phyloP scores from a whole-genome alignment of 1,139 yeast genomes.

The Pichia sp. region DNA sequence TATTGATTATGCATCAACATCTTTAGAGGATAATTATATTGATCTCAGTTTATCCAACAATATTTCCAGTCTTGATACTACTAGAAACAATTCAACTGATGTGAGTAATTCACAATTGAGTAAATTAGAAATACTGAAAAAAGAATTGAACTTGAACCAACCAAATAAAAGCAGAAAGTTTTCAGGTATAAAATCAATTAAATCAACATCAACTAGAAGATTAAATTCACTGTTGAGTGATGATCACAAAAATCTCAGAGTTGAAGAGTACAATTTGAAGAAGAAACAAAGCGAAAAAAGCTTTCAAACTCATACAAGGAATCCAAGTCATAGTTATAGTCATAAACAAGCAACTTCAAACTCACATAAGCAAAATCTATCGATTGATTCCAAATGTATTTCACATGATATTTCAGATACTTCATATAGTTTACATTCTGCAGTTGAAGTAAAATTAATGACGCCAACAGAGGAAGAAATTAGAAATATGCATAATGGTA shows the following conservation, averaged over 20 bases:
- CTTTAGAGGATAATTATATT: conserved; percentile 1
- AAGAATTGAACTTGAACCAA: conserved; percentile 7
- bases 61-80: conserved; percentile 6
- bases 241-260: conserved; percentile 6
- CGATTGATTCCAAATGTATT: conserved; percentile 20
- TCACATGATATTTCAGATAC: conserved; percentile 19
- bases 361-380: conserved; percentile 18
- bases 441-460: conserved; percentile 25
- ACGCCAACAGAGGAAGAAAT: conserved; percentile 22
- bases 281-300: background rate
- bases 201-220: conserved; percentile 27
- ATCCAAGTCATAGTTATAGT: background rate
- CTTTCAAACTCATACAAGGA: background rate
- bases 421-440: conserved; percentile 27
- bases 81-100: background rate
- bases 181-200: conserved; percentile 15
- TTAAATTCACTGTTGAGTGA: conserved; percentile 22
- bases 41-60: background rate
- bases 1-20: conserved; percentile 1
- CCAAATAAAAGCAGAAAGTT: conserved; percentile 1
- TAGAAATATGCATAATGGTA: conserved; percentile 11
- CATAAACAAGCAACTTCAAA: conserved; percentile 1
- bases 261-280: conserved; percentile 14
- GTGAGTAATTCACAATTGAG: background rate
- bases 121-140: conserved; percentile 14